Conservation (phyloP, 306 rosid species). For the Spatholobus suberectus region DNA sequence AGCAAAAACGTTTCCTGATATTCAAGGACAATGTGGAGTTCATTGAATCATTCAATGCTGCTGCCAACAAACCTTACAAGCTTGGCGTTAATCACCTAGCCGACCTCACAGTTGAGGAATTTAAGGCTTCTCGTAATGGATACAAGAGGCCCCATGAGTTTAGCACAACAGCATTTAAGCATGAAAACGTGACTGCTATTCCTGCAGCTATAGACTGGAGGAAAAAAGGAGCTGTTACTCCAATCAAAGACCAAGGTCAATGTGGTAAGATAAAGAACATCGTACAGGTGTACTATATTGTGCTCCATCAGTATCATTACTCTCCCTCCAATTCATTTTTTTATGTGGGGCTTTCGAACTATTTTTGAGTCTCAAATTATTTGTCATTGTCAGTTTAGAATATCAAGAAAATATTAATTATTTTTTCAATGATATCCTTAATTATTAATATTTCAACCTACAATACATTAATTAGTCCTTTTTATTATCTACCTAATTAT, state of each 20-base stretch:
- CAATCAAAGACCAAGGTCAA: conserved; percentile 28
- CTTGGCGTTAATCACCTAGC: conserved; percentile 25
- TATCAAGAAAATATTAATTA: no score
- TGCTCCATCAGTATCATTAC: neutral
- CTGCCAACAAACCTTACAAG: conserved; percentile 33
- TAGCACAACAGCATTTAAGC: conserved; percentile 13
- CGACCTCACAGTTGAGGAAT: conserved; percentile 42
- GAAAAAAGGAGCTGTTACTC: conserved; percentile 41
- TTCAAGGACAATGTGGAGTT: conserved; percentile 35
- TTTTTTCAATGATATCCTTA: no score
- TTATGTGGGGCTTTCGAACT: no score
- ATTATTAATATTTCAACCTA: no score
- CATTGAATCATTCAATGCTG: conserved; percentile 39
- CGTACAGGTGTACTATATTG: no score
- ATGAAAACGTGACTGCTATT: conserved; percentile 17
- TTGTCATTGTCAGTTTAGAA: no score
- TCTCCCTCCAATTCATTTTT: neutral
- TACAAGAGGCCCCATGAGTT: neutral
- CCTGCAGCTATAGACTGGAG: conserved; percentile 43
- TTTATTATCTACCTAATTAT: no score
- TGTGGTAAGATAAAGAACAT: conserved; percentile 52
- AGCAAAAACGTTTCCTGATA: conserved; percentile 37
- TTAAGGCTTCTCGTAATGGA: neutral
- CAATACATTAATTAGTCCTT: no score
- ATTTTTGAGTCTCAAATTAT: no score